phyloP scores from a whole-genome alignment of 1,284 basidiomycete species.

The Sparassis latifolia region DNA sequence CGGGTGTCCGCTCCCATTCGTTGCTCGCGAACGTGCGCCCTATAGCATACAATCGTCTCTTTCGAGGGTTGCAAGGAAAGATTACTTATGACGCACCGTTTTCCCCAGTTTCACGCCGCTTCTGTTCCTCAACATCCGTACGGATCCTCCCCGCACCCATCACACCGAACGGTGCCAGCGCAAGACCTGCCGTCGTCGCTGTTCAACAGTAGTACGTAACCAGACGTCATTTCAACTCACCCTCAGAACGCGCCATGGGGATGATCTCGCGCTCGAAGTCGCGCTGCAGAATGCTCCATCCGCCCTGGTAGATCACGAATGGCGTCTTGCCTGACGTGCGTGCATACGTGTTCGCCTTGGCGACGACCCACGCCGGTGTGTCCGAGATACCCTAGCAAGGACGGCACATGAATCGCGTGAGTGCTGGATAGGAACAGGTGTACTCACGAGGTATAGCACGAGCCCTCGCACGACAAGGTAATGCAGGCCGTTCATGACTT shows the following conservation, averaged over 20 bases:
- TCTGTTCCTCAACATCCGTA: constrained; percentile 23
- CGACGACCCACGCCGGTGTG: constrained; percentile 49
- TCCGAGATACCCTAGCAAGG: constrained; percentile 31
- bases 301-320: constrained; percentile 52
- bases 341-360: constrained; percentile 47
- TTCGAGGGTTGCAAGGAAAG: background rate
- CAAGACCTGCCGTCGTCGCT: constrained; percentile 1
- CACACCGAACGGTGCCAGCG: constrained; percentile 25
- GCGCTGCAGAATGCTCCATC: constrained; percentile 41
- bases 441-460: constrained; percentile 33
- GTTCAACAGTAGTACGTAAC: background rate
- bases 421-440: background rate
- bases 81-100: constrained; percentile 8
- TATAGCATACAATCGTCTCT: background rate
- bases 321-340: constrained; percentile 37
- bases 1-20: constrained; percentile 8
- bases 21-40: constrained; percentile 16
- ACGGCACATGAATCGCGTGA: background rate
- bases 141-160: constrained; percentile 27
- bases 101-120: constrained; percentile 17
- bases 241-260: constrained; percentile 34
- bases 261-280: constrained; percentile 55
- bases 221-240: background rate
- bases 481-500: constrained; percentile 46
- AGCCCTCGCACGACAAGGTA: constrained; percentile 35